phyloP scores from a whole-genome alignment of 768 basidiomycete species.

The Tephrocybe rancida region DNA sequence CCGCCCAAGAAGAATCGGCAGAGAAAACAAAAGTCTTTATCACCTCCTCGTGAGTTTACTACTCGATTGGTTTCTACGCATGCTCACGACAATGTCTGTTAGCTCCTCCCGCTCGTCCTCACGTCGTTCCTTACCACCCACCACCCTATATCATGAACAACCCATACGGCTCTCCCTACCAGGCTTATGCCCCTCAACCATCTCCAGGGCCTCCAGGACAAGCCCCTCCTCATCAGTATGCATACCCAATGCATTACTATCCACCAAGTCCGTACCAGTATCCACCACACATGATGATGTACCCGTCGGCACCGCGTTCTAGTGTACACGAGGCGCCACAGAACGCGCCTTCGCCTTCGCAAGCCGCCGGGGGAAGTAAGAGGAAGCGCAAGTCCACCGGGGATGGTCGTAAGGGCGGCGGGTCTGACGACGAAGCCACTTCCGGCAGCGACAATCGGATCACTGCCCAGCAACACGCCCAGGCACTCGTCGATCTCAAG shows the following conservation, averaged over 20 bases:
- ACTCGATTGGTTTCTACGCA: conserved; percentile 10
- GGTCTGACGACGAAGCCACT: conserved; percentile 62
- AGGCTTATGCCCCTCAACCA: conserved; percentile 26
- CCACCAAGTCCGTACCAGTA: conserved; percentile 60
- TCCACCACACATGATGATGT: conserved; percentile 74
- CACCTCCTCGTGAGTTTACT: conserved; percentile 18
- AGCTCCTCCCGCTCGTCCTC: conserved; percentile 51
- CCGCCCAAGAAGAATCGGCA: conserved; percentile 56
- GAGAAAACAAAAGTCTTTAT: conserved; percentile 37
- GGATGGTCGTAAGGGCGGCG: conserved; percentile 36
- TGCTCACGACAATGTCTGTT: conserved; percentile 39
- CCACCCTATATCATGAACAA: conserved; percentile 71
- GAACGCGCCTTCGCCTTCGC: conserved; percentile 32
- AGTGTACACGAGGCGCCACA: conserved; percentile 39
- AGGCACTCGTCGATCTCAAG: conserved; percentile 58
- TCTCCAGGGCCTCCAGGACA: conserved; percentile 36
- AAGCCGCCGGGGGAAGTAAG: conserved; percentile 44
- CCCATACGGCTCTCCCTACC: conserved; percentile 56
- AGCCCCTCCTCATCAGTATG: conserved; percentile 48
- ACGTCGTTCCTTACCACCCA: conserved; percentile 25
- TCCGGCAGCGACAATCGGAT: conserved; percentile 46
- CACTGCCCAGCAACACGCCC: conserved; percentile 26
- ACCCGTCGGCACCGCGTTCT: conserved; percentile 44
- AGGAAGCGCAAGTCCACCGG: conserved; percentile 61
- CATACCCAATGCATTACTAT: conserved; percentile 56